Evolutionary conservation across 2,329 filamentous ascomycete species (phyloP), one percentile per base, ranked within the genome.

Genomic region (Cryphonectria japonica): DNA sequence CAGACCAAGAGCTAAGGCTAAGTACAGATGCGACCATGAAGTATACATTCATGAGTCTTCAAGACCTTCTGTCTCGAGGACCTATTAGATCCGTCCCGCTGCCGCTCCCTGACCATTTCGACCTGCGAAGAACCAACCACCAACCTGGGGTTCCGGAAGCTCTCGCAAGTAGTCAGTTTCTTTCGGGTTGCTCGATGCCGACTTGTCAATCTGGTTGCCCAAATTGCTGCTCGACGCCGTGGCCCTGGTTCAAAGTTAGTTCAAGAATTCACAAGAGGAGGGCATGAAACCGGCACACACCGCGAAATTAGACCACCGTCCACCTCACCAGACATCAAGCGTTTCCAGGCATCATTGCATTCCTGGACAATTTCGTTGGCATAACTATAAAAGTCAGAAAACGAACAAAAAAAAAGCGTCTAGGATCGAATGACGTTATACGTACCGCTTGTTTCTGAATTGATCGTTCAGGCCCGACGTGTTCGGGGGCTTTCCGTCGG

Each of bases 401-500:
- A 50, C 22, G 7, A 50, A 5, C 16, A 26, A 19, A 50, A 3
- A 3, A 22, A 22, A 50, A 14, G 13, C 39, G 39, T 41, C 43
- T 22, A 26, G 3, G 19, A 22, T 16, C 43, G 43, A 16, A 50
- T 19, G 22, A 5, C 0, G 6, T 1, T 4, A 50, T 50, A 50
- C 43, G 6, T 50, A 50, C 43, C 19, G 43, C 19, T 22, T 50
- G 16, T 50, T 50, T n/a, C n/a, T 65, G 39, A n/a, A 32, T 13
- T 50, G 62, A 34, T 6, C 26, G 34, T 65, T 50, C 43, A 50
- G 16, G 13, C 43, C 43, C 14, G 98, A 98, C 87, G 98, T 96
- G 91, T 99, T 99, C 92, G 98, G 96, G 79, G 95, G 94, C 94
- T 98, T 99, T 88, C 96, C 96, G 82, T 99, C 96, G 81, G 96